These are phyloP conservation scores for Rhinocladiella mackenziei DNA, from an alignment of 2,329 filamentous ascomycete genomes.

Conservation along the genomic window DNA sequence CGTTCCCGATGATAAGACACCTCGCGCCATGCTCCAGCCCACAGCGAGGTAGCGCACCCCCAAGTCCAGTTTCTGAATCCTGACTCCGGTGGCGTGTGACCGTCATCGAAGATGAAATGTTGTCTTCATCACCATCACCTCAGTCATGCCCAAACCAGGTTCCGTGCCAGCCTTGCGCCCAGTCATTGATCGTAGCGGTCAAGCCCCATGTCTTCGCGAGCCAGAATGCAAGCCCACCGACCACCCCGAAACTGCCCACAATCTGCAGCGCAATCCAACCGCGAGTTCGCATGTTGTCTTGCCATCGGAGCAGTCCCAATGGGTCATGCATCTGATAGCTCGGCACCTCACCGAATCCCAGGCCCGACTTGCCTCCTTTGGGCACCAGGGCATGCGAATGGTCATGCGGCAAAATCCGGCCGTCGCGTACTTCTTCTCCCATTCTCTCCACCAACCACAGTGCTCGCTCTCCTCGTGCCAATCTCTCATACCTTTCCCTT, in stretches of 20 bases:
- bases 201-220: slow-evolving; percentile 45
- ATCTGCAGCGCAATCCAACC: slow-evolving; percentile 69
- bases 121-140: background rate
- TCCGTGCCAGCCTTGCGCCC: slow-evolving; percentile 22
- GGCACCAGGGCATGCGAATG: slow-evolving; percentile 29
- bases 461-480: slow-evolving; percentile 60
- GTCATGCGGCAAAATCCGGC: slow-evolving; percentile 55
- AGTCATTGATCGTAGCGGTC: slow-evolving; percentile 25
- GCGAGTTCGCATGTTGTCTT: slow-evolving; percentile 60
- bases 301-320: slow-evolving; percentile 68
- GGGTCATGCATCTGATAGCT: slow-evolving; percentile 62
- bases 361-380: slow-evolving; percentile 11
- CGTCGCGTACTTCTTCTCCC: slow-evolving; percentile 64
- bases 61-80: no score
- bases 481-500: slow-evolving; percentile 61
- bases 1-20: no score
- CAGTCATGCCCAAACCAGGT: slow-evolving; percentile 18
- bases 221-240: slow-evolving; percentile 69
- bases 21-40: no score
- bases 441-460: slow-evolving; percentile 66
- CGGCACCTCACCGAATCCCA: slow-evolving; percentile 27
- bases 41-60: no score
- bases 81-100: background rate
- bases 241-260: slow-evolving; percentile 66
- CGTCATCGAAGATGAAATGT: background rate